Base-by-base conservation (phyloP, 2,329 filamentous ascomycete genomes). In the Ophiostoma australiae region DNA sequence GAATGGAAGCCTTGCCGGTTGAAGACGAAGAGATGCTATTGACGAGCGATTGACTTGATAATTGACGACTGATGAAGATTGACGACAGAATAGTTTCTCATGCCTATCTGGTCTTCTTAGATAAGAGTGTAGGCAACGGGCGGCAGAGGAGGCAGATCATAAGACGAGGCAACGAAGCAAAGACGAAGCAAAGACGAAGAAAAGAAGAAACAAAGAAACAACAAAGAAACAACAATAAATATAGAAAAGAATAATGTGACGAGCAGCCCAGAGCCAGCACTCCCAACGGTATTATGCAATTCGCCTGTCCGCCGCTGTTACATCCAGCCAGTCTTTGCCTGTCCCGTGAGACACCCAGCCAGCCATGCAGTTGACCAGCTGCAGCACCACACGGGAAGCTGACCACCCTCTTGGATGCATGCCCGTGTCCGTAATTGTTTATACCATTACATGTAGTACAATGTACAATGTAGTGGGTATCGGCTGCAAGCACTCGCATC, bases 301-400 rank as follows among this genome's bases (percentile, higher is more conserved):
- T 63, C 58, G 58, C 58, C 17, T 31, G 58, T 17, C 58, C 27
- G 27, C 58, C 33, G 58, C 3, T 33, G 58, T 63, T 63, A 33
- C 58, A 63, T 63, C 27, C 27, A 58, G 15, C 70, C 10, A 44
- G 66, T n/a, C 55, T 61, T 17, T 33, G 55, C 55, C 55, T 31
- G 55, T 61, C 55, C 27, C 27, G 27, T 61, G 55, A 33, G 23
- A 61, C 27, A 61, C 33, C 55, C 23, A 27, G 4, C 23, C 52
- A 52, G 52, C 27, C 52, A 58, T 23, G 7, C 52, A 58, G 52
- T 27, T n/a, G 44, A 48, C 17, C 44, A 48, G 37, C 13, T 11
- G 37, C 44, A 48, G 44, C 44, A 48, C 5, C 48, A 55, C 39
- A 27, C 52, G 8, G 23, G 17, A 48, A 58, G 17, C 52, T 58